phyloP scores from a whole-genome alignment of 2,329 filamentous ascomycete genomes.

The Xylaria sp. region DNA sequence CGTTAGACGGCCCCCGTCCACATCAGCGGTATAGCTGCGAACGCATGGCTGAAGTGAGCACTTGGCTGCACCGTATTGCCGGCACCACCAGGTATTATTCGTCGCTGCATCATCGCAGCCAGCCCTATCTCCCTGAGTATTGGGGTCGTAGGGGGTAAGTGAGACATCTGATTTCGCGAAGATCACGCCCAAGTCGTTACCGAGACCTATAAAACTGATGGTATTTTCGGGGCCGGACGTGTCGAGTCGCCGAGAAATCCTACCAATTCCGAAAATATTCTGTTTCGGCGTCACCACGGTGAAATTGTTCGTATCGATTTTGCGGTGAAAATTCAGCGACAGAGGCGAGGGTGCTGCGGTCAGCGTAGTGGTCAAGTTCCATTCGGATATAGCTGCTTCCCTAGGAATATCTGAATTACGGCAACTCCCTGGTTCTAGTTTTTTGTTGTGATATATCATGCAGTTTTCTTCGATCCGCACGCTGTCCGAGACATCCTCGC shows the following conservation, averaged over 20 bases:
- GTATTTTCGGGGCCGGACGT: background rate
- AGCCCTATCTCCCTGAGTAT: background rate
- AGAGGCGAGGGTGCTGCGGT: background rate
- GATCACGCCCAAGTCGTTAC: conserved; percentile 6
- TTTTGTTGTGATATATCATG: background rate
- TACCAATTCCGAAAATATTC: background rate
- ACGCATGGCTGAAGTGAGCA: conserved; percentile 11
- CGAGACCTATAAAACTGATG: background rate
- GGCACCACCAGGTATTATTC: conserved; percentile 11
- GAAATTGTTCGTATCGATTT: background rate
- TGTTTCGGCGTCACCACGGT: background rate
- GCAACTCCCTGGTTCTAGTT: conserved; percentile 3
- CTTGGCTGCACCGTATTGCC: conserved; percentile 4
- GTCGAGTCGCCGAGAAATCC: background rate
- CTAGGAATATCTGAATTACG: background rate
- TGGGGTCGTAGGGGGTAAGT: background rate
- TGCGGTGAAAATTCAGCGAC: conserved; percentile 1
- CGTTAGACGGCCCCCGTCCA: background rate
- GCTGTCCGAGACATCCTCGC: conserved; percentile 12
- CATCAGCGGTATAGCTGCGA: conserved; percentile 3
- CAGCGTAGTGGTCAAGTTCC: conserved; percentile 8
- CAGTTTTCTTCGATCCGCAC: background rate
- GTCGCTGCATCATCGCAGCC: conserved; percentile 1
- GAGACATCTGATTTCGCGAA: conserved; percentile 1
- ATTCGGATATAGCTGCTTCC: background rate